Conservation (phyloP, 495 filamentous ascomycete species). For the Letharia columbiana region DNA sequence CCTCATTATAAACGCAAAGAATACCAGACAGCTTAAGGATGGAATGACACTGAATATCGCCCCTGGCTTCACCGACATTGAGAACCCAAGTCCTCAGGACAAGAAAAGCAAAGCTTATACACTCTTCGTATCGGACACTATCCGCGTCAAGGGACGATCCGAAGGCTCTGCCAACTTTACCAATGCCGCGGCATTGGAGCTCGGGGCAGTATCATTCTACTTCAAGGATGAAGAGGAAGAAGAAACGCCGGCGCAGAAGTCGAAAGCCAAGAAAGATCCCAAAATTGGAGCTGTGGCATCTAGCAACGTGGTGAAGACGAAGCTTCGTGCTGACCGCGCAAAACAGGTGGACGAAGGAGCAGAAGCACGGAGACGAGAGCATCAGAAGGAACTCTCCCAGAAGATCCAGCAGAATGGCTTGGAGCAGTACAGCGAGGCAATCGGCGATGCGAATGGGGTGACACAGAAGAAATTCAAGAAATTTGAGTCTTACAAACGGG, state of each 20-base stretch:
- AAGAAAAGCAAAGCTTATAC: slow-evolving; percentile 82
- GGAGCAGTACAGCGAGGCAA: slow-evolving; percentile 68
- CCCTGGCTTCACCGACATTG: slow-evolving; percentile 77
- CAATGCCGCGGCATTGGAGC: slow-evolving; percentile 78
- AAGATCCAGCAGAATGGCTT: slow-evolving; percentile 88
- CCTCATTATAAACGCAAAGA: slow-evolving; percentile 77
- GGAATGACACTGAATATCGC: slow-evolving; percentile 93
- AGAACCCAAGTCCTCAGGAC: slow-evolving; percentile 73
- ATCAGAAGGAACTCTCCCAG: slow-evolving; percentile 80
- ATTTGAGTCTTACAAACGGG: slow-evolving; percentile 97
- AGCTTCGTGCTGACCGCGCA: slow-evolving; percentile 81
- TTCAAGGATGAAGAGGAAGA: slow-evolving; percentile 88
- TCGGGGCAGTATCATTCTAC: slow-evolving; percentile 91
- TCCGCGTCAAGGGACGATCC: slow-evolving; percentile 72
- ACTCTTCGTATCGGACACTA: slow-evolving; percentile 82
- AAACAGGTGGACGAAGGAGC: slow-evolving; percentile 82
- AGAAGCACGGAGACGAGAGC: slow-evolving; percentile 77
- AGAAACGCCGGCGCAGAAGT: slow-evolving; percentile 49
- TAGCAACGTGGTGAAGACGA: slow-evolving; percentile 88
- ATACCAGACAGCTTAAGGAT: slow-evolving; percentile 70
- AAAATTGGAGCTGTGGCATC: slow-evolving; percentile 75
- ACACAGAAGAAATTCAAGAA: slow-evolving; percentile 94
- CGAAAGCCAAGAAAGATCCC: slow-evolving; percentile 75
- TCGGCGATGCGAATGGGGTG: slow-evolving; percentile 78
- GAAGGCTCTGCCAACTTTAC: slow-evolving; percentile 64